Percentiles rank a stretch among this genome's conserved stretches.
These are phyloP conservation scores for Chenopodium quinoa DNA, from an alignment of 148 eudicot genomes.

Conservation along the genomic window DNA sequence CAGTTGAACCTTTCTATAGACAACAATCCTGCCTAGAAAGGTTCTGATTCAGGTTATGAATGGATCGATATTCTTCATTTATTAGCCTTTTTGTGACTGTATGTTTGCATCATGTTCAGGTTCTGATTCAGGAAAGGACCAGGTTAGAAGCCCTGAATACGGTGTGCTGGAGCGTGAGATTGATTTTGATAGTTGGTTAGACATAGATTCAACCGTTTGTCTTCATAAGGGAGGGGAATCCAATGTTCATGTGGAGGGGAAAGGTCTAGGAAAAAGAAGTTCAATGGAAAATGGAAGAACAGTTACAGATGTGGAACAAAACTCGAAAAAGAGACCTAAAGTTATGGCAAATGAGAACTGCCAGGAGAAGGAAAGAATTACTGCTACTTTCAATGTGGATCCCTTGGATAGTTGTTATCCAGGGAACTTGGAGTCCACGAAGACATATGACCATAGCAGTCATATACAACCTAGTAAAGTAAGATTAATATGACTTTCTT, in stretches of 20 bases:
- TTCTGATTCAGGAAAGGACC: conserved; percentile 36
- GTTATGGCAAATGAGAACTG: conserved; percentile 2
- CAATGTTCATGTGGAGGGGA: conserved; percentile 6
- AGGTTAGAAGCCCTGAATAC: conserved; percentile 30
- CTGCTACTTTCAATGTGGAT: conserved; percentile 13
- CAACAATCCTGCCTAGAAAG: neutral
- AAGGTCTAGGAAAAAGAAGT: conserved; percentile 4
- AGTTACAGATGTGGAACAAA: conserved; percentile 8
- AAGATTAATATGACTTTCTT: conserved; percentile 22
- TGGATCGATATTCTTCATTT: too few relatives aligned
- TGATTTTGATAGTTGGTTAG: conserved; percentile 15
- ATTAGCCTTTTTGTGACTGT: too few relatives aligned
- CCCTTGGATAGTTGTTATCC: conserved; percentile 20
- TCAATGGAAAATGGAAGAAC: neutral
- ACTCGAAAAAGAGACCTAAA: conserved; percentile 16
- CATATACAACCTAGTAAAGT: conserved; percentile 23
- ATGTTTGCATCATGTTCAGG: neutral
- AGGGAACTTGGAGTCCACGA: conserved; percentile 24
- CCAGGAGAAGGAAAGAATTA: neutral
- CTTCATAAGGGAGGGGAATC: conserved; percentile 31
- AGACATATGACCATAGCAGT: conserved; percentile 26
- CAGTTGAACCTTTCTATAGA: too few relatives aligned
- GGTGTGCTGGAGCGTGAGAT: neutral
- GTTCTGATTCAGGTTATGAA: conserved; percentile 24
- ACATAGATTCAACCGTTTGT: conserved; percentile 26